Percentiles rank a stretch among this genome's conserved stretches.
Evolutionary conservation across 306 rosid species (phyloP).

Genomic region (Begonia fuchsioides): DNA sequence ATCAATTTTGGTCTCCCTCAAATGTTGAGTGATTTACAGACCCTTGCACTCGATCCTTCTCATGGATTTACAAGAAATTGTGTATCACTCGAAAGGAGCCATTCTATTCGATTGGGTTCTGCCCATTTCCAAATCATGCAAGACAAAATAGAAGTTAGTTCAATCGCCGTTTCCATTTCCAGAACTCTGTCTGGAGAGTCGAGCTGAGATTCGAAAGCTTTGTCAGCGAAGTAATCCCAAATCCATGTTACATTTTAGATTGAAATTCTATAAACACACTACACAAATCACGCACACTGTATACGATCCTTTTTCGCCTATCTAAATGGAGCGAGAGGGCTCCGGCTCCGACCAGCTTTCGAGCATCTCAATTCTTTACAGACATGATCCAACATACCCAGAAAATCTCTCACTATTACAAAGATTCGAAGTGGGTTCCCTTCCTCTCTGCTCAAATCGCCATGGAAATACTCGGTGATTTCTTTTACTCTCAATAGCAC

Average conservation of each 20-base stretch:
- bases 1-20: constrained; percentile 35
- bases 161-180: too few species aligned
- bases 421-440: constrained; percentile 63
- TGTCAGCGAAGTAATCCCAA: too few species aligned
- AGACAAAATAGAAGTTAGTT: too few species aligned
- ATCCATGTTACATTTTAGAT: too few species aligned
- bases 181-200: too few species aligned
- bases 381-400: constrained; percentile 78
- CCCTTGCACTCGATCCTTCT: constrained; percentile 84
- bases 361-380: constrained; percentile 77
- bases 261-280: too few species aligned
- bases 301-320: neutral
- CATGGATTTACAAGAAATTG: constrained; percentile 44
- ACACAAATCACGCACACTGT: too few species aligned
- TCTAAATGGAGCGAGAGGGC: constrained; percentile 68
- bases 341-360: constrained; percentile 33
- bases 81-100: constrained; percentile 28
- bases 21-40: constrained; percentile 54
- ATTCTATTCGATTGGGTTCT: too few species aligned
- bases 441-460: constrained; percentile 76
- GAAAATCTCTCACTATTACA: constrained; percentile 86
- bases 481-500: constrained; percentile 59
- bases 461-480: constrained; percentile 84
- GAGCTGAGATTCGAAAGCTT: too few species aligned
- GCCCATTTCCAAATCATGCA: too few species aligned